Evolutionary conservation across 345 rosid genomes (phyloP), one percentile per base, ranked within the genome.

Genomic region (Anacardium occidentale): DNA sequence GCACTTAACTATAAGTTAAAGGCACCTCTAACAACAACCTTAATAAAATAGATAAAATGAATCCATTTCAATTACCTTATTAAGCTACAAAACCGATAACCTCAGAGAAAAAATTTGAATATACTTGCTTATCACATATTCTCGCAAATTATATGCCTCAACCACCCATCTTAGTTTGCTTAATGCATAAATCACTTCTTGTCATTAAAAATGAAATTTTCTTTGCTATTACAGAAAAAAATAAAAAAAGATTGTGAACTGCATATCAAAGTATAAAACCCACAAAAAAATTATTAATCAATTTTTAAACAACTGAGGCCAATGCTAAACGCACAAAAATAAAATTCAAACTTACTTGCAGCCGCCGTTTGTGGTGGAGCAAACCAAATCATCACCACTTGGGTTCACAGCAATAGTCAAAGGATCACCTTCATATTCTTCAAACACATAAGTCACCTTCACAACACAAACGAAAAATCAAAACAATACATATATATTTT

Each of bases 341-440:
- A 0, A 22, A 15, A 37, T 5, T 34, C 55, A 45, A 74, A 83
- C 93, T 75, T 78, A 95, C 98, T 82, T 88, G 97, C 92, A 90
- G 63, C 94, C 92, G 57, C 94, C 97, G 65, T 78, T 85, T 71
- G 92, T 87, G 55, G 94, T 86, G 29, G 90, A 94, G 79, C 94
- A 92, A 54, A 91, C 89, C 70, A 95, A 82, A 59, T 83, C 85
- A 64, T 92, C 98, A 12, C 98, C 98, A 72, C 83, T 89, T 10
- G 97, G 97, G 76, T 94, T 94, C 70, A 90, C 98, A 15, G 88
- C 81, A 62, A 92, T 81, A 18, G 88, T 52, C 65, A 88, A 70
- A 5, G 87, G 93, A 56, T 88, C 89, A 40, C 98, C 98, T 34
- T 92, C 97, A 66, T 70, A 78, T 72, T 88, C 94, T 57, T 95